Conservation (phyloP, 164 flowering plant genomes). For the Buxus sempervirens region DNA sequence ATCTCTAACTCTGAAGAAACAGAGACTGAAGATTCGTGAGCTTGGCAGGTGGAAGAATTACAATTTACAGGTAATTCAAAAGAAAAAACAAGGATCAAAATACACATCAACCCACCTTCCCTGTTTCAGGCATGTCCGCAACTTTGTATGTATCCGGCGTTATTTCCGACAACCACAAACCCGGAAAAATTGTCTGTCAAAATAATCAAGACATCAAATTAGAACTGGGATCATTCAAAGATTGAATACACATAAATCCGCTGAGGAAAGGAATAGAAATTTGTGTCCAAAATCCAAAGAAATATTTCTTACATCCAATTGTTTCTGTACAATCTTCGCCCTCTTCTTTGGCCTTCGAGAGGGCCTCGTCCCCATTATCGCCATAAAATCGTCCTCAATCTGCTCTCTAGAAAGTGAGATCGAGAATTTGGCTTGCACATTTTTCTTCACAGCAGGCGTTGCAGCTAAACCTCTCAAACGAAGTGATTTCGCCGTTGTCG, state of each 20-base stretch:
- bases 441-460: conserved; percentile 23
- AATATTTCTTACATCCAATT: conserved; percentile 53
- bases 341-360: conserved; percentile 76
- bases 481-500: conserved; percentile 21
- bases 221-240: neutral
- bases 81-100: neutral
- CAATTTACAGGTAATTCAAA: neutral
- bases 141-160: conserved; percentile 46
- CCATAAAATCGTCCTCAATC: conserved; percentile 71
- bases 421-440: conserved; percentile 40
- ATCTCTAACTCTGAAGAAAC: conserved; percentile 22
- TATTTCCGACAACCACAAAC: conserved; percentile 53
- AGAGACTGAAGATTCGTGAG: neutral
- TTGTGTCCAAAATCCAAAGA: neutral
- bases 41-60: neutral
- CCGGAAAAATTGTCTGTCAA: conserved; percentile 49
- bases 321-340: conserved; percentile 42
- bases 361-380: conserved; percentile 49
- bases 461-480: conserved; percentile 15
- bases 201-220: conserved; percentile 1
- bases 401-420: conserved; percentile 51
- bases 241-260: too few species aligned
- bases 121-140: conserved; percentile 23
- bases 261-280: neutral
- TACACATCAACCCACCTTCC: neutral